phyloP scores from a whole-genome alignment of 768 basidiomycete genomes.

The Collybia nuda region DNA sequence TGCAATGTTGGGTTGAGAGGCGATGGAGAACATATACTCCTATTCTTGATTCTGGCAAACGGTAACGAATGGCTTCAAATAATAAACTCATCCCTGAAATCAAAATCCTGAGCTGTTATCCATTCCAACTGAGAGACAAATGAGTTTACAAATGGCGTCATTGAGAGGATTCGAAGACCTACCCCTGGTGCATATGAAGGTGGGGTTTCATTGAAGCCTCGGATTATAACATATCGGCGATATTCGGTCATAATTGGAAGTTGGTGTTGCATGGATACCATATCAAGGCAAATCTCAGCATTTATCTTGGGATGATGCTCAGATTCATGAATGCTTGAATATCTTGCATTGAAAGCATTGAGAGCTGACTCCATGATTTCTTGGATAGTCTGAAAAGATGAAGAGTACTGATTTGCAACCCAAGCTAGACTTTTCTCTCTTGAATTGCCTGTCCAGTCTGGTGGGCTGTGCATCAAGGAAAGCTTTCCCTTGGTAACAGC shows the following conservation, averaged over 20 bases:
- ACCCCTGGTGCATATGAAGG: constrained; percentile 35
- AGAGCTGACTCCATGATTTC: constrained; percentile 45
- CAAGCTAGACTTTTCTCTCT: constrained; percentile 29
- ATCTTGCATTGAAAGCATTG: constrained; percentile 34
- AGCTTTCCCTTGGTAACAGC: constrained; percentile 58
- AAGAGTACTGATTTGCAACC: constrained; percentile 34
- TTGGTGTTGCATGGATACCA: constrained; percentile 57
- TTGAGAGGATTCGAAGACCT: constrained; percentile 22
- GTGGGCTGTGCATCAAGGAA: constrained; percentile 52
- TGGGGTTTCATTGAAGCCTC: constrained; percentile 29
- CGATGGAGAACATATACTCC: neutral
- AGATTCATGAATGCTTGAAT: constrained; percentile 29
- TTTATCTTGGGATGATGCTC: constrained; percentile 40
- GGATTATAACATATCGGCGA: constrained; percentile 67
- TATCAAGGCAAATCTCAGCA: constrained; percentile 44
- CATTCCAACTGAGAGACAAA: constrained; percentile 53
- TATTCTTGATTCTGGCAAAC: no score
- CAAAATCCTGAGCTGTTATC: constrained; percentile 41
- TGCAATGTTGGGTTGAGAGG: constrained; percentile 9
- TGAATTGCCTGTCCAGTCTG: constrained; percentile 24
- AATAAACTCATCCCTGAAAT: constrained; percentile 61
- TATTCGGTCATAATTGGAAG: constrained; percentile 60
- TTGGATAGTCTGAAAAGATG: constrained; percentile 30
- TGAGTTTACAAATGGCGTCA: neutral
- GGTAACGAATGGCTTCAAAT: no score